A percentile compares a stretch with the other conserved stretches of the same genome.
Conservation (phyloP, 345 rosid genomes). For the Brassica napus region Da-Ae NC_063447.1:44949501-44950000, state of each 20-base stretch:
- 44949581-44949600: too few relatives aligned
- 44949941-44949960: slow-evolving; percentile 5
- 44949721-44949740: background rate
- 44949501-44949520: too few relatives aligned
- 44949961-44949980: slow-evolving; percentile 9
- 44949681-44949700: too few relatives aligned
- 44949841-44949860: background rate
- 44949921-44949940: background rate
- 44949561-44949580: too few relatives aligned
- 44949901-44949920: slow-evolving; percentile 23
- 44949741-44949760: background rate
- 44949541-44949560: too few relatives aligned
- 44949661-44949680: too few relatives aligned
- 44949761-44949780: background rate
- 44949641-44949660: too few relatives aligned
- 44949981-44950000: background rate
- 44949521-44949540: too few relatives aligned
- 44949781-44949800: background rate
- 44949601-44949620: too few relatives aligned
- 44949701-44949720: too few relatives aligned
- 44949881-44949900: background rate
- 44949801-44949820: background rate
- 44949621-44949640: too few relatives aligned
- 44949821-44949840: slow-evolving; percentile 2
- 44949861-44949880: background rate